Conservation (phyloP, 306 rosid species). For the Mucuna pruriens region DNA sequence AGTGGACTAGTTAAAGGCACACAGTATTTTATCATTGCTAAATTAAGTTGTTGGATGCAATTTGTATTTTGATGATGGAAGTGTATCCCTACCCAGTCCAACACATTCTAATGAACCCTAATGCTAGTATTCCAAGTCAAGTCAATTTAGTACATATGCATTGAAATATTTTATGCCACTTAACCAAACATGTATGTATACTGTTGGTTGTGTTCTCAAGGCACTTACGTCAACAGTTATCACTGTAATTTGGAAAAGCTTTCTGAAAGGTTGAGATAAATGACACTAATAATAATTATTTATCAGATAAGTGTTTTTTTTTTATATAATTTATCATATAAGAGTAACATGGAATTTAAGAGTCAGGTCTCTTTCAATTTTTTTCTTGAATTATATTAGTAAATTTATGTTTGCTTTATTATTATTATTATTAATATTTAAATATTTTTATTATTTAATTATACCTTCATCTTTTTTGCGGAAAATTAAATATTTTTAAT, state of each 20-base stretch:
- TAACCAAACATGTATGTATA: neutral
- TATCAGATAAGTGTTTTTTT: too few relatives aligned
- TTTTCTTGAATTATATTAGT: too few relatives aligned
- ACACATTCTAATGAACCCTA: neutral
- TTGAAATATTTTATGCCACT: neutral
- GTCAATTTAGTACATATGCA: neutral
- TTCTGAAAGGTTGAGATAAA: neutral
- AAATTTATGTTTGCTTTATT: too few relatives aligned
- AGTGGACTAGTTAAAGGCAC: constrained; percentile 2
- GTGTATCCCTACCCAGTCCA: constrained; percentile 1
- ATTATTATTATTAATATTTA: too few relatives aligned
- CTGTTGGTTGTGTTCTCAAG: neutral
- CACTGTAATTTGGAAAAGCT: neutral
- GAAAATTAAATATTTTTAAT: too few relatives aligned
- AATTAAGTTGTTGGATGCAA: neutral
- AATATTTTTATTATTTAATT: too few relatives aligned
- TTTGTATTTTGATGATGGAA: neutral
- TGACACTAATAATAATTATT: neutral
- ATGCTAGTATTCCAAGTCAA: neutral
- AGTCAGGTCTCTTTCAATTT: too few relatives aligned
- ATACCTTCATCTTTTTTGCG: too few relatives aligned
- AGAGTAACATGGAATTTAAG: too few relatives aligned
- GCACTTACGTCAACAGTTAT: neutral
- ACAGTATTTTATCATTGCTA: neutral
- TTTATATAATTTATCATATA: too few relatives aligned